These are phyloP conservation scores for Atkinsonella hypoxylon DNA, from an alignment of 2,329 filamentous ascomycete species.

Conservation along the genomic window DNA sequence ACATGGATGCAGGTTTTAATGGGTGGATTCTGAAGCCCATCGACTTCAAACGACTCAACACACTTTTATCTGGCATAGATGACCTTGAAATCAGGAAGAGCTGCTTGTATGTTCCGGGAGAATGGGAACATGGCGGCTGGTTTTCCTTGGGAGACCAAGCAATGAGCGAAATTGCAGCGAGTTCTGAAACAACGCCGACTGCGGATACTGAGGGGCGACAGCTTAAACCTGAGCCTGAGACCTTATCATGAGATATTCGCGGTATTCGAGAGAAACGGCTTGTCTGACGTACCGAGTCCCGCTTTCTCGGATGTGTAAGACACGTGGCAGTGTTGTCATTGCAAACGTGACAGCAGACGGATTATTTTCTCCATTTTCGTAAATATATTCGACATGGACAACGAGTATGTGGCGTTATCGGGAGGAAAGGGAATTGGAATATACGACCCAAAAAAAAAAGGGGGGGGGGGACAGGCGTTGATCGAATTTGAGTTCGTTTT, in stretches of 20 bases:
- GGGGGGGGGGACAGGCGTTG: neutral
- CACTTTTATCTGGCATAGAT: constrained; percentile 57
- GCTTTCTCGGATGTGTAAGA: neutral
- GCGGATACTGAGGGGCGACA: constrained; percentile 9
- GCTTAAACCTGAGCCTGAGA: neutral
- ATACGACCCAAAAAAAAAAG: neutral
- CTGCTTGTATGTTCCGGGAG: constrained; percentile 57
- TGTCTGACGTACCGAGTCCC: too few relatives aligned
- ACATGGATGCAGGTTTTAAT: constrained; percentile 71
- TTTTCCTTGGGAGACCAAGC: constrained; percentile 31
- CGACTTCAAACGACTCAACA: constrained; percentile 62
- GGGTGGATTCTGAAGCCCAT: constrained; percentile 88
- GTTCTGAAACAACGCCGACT: constrained; percentile 17
- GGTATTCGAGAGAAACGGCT: too few relatives aligned
- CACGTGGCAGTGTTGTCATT: neutral
- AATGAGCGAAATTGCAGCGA: constrained; percentile 6
- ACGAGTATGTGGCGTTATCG: neutral
- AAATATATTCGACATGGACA: neutral
- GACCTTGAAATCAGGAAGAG: constrained; percentile 43
- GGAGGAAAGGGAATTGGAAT: neutral
- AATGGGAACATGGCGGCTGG: constrained; percentile 85
- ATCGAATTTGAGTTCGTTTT: neutral
- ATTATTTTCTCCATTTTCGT: neutral
- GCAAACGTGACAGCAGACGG: neutral
- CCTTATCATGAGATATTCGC: too few relatives aligned